Evolutionary conservation across 164 flowering plant species (phyloP), one percentile per base, ranked within the genome.

Genomic region (Liquidambar formosana): DNA sequence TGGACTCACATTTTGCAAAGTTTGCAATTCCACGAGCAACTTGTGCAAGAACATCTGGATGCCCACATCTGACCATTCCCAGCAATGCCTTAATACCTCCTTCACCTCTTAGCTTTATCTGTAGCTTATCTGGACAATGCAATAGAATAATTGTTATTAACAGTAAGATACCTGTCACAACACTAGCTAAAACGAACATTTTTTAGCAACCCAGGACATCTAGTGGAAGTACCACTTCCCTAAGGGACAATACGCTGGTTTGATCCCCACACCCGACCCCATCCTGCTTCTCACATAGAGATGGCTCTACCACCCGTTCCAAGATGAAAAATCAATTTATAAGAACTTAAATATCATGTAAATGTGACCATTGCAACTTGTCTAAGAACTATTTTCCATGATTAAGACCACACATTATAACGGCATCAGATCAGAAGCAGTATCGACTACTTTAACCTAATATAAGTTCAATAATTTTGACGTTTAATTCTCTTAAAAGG

Each of bases 21-120:
- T 95, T 93, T 2, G 99, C 97, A 51, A 95, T 89, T 68, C 98
- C 99, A 75, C 97, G 94, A 52, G 97, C 97, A 75, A 95, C 94
- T 86, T 95, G 97, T 6, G 99, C 93, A 75, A 93, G 94, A 65
- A 95, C 99, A 68, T 95, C 97, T 18, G 92, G 87, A 82, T 95
- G 98, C 19, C 84, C 85, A 66, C 93, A 88, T 76, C 92, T 81
- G 23, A 93, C 96, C 97, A 93, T 95, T 61, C 94, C 97, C 23
- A 93, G 79, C 76, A 96, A 81, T 61, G 99, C 97, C 80, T 82
- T 91, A 46, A 93, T 87, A 51, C 99, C 99, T 68, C 99, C 99
- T 83, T 96, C 97, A 65, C 71, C 82, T 73, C 97, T 82, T 58
- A 96, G 80, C 77, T 81, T 92, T 15, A 64, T 70, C 70, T 88